Base-by-base conservation (phyloP, 768 basidiomycete genomes). In the Rhizopogon vinicolor region DNA sequence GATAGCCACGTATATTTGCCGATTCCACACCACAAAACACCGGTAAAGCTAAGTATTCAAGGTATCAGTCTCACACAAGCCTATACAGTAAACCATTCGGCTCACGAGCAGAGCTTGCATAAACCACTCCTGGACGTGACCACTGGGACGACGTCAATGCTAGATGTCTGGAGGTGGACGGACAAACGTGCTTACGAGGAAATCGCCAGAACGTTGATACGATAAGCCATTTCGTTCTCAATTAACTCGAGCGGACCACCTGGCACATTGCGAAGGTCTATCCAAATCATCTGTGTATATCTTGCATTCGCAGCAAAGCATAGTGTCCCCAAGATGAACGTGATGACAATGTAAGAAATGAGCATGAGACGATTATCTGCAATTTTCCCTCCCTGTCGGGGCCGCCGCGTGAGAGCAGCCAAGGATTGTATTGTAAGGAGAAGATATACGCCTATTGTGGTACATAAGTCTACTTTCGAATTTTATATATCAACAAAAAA, bases 221-320 rank as follows among this genome's bases (percentile, higher is more conserved):
- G 16, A n/a, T 44, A 44, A 29, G 1, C 1, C 44, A 44, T 44
- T 44, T 44, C 44, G 44, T 44, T 14, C 44, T 44, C 44, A 9
- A 44, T 44, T 29, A 29, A 7, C 16, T 0, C 13, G 14, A 44
- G 25, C 0, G 35, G 35, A 12, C 35, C 35, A 37, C 35, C 35
- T 4, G 35, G 35, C 35, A 37, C 35, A 37, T 37, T 51, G 41
- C 65, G 65, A 29, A 61, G 22, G 43, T 64, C 65, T 35, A 66
- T 63, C 43, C 31, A 67, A 2, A 62, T 56, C 65, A 60, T 53
- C 41, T 67, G 44, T 41, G 45, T 64, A 43, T 56, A 64, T 35
- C 59, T 63, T 5, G 55, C 54, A 7, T 62, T 56, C 0, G 37
- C 51, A 2, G 55, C 66, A 22, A 65, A 37, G 7, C 55, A 54